These are phyloP conservation scores for Podila epicladia DNA, from an alignment of 192 early-diverging fungal species.

Conservation along the genomic window DNA sequence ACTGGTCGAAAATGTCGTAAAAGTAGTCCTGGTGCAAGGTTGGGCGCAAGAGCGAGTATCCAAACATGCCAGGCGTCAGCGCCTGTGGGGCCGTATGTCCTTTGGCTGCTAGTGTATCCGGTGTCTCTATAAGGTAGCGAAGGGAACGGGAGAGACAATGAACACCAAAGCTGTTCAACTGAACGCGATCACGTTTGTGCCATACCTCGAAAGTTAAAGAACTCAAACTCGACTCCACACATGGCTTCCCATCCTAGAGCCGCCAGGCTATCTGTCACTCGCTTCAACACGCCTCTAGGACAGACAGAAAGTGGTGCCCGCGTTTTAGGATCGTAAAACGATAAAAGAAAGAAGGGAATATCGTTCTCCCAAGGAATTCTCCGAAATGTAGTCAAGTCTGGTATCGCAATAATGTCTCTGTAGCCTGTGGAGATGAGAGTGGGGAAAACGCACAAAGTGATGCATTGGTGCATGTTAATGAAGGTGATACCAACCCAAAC, in stretches of 20 bases:
- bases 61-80: conserved; percentile 85
- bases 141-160: too few species aligned
- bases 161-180: too few species aligned
- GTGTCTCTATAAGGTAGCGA: conserved; percentile 63
- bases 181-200: too few species aligned
- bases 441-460: background rate
- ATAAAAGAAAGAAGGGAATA: conserved; percentile 74
- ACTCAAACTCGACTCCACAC: conserved; percentile 74
- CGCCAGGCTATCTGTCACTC: conserved; percentile 73
- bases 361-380: conserved; percentile 77
- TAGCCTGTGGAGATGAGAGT: conserved; percentile 47
- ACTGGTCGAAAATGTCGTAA: conserved; percentile 73
- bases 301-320: conserved; percentile 66
- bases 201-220: conserved; percentile 78
- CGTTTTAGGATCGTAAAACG: conserved; percentile 66
- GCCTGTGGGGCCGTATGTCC: conserved; percentile 62
- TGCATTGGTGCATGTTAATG: too few species aligned
- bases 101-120: conserved; percentile 70
- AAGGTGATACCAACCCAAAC: too few species aligned
- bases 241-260: conserved; percentile 49
- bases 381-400: conserved; percentile 70
- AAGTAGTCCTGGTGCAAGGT: conserved; percentile 74
- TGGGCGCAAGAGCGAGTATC: conserved; percentile 79
- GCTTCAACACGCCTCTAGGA: conserved; percentile 64
- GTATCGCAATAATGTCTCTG: conserved; percentile 67